Base-by-base conservation (phyloP, 192 early-diverging fungal genomes). In the Mortierella hygrophila region DNA sequence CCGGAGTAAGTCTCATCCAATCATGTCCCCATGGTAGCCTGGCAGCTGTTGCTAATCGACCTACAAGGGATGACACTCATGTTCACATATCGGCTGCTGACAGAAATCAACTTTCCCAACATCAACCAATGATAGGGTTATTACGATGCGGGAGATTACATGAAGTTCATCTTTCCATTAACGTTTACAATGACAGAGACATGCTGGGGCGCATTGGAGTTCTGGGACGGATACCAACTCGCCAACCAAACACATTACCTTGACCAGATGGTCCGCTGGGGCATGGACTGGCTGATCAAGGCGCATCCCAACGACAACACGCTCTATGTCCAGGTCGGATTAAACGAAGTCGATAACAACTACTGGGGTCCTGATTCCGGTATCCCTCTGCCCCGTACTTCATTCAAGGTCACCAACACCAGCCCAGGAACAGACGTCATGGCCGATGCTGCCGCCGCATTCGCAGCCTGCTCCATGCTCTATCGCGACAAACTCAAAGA, bases 141-240 rank as follows among this genome's bases (percentile, higher is more conserved):
- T 69, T 91, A 81, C 76, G 90, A 91, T 75, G 90, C 90, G 20
- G 90, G 92, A 32, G 93, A 93, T 75, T 91, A 93, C 57, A 44
- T 93, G 40, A 93, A 93, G 78, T 93, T 93, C 68, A 90, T 90
- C n/a, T 88, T 92, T n/a, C 93, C 93, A 44, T 72, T 93, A 57
- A 89, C 91, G 0, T 88, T 92, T 40, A 75, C 90, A 9, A 44
- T 93, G 68, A 60, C 90, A 23, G 76, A 89, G 47, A 73, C 90
- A 9, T 79, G 90, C 26, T 93, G 92, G 91, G 93, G 93, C 23
- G 93, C 80, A 37, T 47, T 92, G 47, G 89, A 91, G 76, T 93
- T 85, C 79, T 92, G 82, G 79, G 88, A 93, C 7, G 92, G 91
- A 38, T 93, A 91, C 60, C 70, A 80, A 40, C 80, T 88, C 57